A percentile compares a stretch with the other conserved stretches of the same genome.
phyloP scores from a whole-genome alignment of 495 filamentous ascomycete genomes.

The Xylaria grammica region DNA sequence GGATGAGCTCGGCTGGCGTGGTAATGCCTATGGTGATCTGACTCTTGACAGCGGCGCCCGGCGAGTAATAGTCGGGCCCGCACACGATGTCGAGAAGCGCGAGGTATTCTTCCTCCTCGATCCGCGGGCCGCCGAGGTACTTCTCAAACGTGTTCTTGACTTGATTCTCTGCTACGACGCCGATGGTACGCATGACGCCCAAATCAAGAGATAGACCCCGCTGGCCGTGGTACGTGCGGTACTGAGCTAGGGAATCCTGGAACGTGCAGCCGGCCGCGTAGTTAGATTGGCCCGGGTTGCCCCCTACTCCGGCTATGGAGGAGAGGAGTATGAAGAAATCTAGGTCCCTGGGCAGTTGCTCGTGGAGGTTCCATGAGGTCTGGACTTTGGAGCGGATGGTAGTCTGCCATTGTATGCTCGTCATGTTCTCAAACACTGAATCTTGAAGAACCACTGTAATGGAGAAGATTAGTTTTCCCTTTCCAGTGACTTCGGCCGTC shows the following conservation, averaged over 20 bases:
- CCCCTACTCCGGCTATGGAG: constrained; percentile 49
- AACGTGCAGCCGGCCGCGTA: constrained; percentile 56
- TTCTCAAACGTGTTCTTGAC: neutral
- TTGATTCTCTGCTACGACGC: constrained; percentile 26
- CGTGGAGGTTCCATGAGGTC: constrained; percentile 32
- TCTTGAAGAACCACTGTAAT: constrained; percentile 27
- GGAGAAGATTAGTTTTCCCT: neutral
- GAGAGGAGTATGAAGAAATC: constrained; percentile 40
- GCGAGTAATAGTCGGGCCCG: neutral
- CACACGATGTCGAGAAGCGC: neutral
- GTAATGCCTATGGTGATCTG: neutral
- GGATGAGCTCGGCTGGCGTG: neutral
- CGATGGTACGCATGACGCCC: constrained; percentile 40
- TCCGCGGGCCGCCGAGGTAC: neutral
- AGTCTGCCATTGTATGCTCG: constrained; percentile 20
- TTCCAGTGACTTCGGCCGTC: too few relatives aligned
- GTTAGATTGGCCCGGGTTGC: constrained; percentile 48
- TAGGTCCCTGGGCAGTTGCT: constrained; percentile 33
- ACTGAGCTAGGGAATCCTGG: constrained; percentile 39
- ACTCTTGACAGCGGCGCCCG: neutral
- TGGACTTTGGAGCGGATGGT: constrained; percentile 35
- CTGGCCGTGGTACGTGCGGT: constrained; percentile 33
- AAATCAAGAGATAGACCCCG: constrained; percentile 49
- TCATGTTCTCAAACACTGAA: constrained; percentile 35
- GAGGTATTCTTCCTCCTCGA: neutral